Conservation (phyloP, 2,329 filamentous ascomycete species). For the Ciborinia camelliae region DNA sequence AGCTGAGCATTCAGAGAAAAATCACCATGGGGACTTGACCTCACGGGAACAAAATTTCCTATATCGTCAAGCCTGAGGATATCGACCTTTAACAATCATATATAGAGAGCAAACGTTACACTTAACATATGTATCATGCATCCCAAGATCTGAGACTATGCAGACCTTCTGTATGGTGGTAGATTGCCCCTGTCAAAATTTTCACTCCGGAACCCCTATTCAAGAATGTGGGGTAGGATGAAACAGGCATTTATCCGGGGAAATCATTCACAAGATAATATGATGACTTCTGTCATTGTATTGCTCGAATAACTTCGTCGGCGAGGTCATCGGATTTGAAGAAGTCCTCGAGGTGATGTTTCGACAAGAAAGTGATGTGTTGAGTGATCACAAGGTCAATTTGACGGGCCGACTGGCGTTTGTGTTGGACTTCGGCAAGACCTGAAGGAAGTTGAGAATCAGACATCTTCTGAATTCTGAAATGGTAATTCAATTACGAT, state of each 20-base stretch:
- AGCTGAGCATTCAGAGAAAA: not conserved
- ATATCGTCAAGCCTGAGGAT: not conserved
- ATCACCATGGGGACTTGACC: not conserved
- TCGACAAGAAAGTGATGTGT: not conserved
- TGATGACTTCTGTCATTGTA: not conserved
- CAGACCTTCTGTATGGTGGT: not conserved
- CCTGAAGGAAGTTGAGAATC: not conserved
- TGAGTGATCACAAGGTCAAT: constrained; percentile 9
- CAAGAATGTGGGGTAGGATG: not conserved
- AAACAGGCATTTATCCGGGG: constrained; percentile 1
- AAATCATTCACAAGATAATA: not conserved
- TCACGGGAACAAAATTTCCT: not conserved
- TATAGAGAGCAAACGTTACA: not conserved
- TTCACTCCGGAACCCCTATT: not conserved
- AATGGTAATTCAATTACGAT: not conserved
- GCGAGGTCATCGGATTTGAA: constrained; percentile 1
- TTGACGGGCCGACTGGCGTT: constrained; percentile 4
- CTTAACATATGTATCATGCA: not conserved
- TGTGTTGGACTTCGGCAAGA: not conserved
- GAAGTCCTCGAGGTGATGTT: not conserved
- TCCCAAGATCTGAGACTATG: not conserved
- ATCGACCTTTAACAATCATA: not conserved
- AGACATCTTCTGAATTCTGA: not conserved
- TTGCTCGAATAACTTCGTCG: not conserved
- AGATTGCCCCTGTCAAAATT: not conserved